Evolutionary conservation across 2,329 filamentous ascomycete genomes (phyloP), one percentile per base, ranked within the genome.

Genomic region (Alternaria gansuensis): DNA sequence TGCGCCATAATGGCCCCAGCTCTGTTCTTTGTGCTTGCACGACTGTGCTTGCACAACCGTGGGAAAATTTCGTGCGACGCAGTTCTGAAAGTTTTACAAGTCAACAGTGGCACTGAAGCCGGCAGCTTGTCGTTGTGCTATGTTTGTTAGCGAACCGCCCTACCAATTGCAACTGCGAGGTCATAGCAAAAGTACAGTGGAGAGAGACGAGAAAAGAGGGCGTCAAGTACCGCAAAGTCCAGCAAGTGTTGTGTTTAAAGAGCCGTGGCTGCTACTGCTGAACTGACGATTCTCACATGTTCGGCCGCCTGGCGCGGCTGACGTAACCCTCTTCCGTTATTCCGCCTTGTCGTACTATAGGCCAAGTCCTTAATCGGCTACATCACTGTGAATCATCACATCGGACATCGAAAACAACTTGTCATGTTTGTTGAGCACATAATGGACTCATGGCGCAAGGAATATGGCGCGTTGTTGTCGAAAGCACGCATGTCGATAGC

Each of bases 231-330:
- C 17, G 17, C 17, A 17, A 17, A 17, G 17, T 17, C 17, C 17
- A 17, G 17, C 17, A 17, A 2, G 17, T 17, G 17, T 17, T 64
- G 51, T 66, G 46, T 17, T 17, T 17, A 17, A 34, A 50, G 21
- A 59, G 60, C 39, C 61, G 63, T 62, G 57, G 54, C 58, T 57
- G 61, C 67, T 59, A 59, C 57, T 51, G 62, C 63, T 53, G 50
- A 46, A 62, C 37, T 49, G 41, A 50, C 51, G 43, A 67, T 63
- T 66, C 69, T 72, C 67, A 71, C 69, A 71, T 69, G 67, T 65
- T 64, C 63, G 65, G 66, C 29, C 46, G 59, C 62, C 62, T 67
- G 62, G 66, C 63, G 64, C 54, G 60, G 69, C 71, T 73, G 71
- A 73, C 71, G 71, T 73, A 28, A 28, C 26, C 26, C 8, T 28